phyloP scores from a whole-genome alignment of 73 alveolate genomes.

The Paramecium biaurelia region DNA sequence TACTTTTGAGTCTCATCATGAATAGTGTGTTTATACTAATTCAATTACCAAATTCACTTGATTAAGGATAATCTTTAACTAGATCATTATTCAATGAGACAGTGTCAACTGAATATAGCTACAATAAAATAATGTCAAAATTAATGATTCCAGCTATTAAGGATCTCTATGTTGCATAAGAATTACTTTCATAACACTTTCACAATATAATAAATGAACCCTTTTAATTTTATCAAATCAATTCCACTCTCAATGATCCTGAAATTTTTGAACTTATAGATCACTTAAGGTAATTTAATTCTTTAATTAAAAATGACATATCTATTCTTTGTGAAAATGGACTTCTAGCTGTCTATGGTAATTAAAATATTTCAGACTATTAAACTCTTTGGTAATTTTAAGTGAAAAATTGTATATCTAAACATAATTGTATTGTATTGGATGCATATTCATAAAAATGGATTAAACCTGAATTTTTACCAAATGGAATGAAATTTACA shows the following conservation, averaged over 20 bases:
- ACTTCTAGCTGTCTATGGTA: neutral
- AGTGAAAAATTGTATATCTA: neutral
- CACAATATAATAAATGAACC: neutral
- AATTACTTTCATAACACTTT: neutral
- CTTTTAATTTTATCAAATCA: neutral
- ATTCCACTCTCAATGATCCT: neutral
- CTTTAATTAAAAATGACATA: neutral
- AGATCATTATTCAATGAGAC: neutral
- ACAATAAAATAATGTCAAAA: neutral
- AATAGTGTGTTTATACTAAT: neutral
- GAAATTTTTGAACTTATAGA: neutral
- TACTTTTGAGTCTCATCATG: neutral
- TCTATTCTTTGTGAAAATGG: neutral
- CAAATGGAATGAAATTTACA: neutral
- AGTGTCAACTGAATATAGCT: neutral
- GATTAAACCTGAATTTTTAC: neutral
- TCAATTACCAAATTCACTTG: neutral
- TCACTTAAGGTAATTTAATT: neutral
- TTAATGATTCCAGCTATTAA: neutral
- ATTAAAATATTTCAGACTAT: neutral
- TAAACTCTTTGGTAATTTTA: neutral
- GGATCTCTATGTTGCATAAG: neutral
- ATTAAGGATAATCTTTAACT: neutral
- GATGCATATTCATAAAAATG: neutral
- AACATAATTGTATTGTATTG: neutral